Percentiles rank a stretch among this genome's conserved stretches.
phyloP scores from a whole-genome alignment of 176 grass and related monocot species.

The Metroxylon sagu region DNA sequence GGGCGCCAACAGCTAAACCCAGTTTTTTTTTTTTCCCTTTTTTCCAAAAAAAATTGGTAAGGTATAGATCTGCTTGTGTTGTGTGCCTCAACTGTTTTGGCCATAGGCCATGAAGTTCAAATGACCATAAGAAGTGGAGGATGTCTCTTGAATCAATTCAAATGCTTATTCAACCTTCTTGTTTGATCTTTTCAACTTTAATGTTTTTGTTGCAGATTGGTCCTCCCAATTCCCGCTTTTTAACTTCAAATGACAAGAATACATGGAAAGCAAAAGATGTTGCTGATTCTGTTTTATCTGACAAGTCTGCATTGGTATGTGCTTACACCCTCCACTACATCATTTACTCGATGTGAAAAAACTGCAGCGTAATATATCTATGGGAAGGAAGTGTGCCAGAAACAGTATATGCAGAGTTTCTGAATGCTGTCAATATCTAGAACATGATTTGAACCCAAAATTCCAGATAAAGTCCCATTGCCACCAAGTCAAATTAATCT shows the following conservation, averaged over 20 bases:
- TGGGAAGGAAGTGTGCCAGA: too few relatives aligned
- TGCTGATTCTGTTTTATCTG: constrained; percentile 85
- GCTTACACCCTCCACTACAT: background rate
- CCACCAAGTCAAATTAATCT: too few relatives aligned
- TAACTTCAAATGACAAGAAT: constrained; percentile 66
- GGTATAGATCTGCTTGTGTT: too few relatives aligned
- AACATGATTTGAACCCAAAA: too few relatives aligned
- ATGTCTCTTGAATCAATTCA: background rate
- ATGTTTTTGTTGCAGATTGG: constrained; percentile 54
- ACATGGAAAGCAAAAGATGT: constrained; percentile 84
- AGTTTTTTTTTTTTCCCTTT: too few relatives aligned
- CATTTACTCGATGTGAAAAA: background rate
- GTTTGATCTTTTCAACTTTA: background rate
- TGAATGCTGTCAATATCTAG: too few relatives aligned
- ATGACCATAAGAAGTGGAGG: background rate
- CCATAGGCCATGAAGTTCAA: background rate
- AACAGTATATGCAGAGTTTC: too few relatives aligned
- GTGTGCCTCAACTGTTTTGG: too few relatives aligned
- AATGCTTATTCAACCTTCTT: background rate
- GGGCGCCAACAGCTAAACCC: too few relatives aligned
- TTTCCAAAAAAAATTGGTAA: too few relatives aligned
- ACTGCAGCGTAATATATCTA: too few relatives aligned
- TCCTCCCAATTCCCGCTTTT: constrained; percentile 61
- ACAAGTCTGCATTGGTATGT: constrained; percentile 75
- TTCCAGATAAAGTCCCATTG: too few relatives aligned